These are phyloP conservation scores for Aciculoconidium aculeatum DNA, from an alignment of 805 yeast genomes.

Conservation along the genomic window DNA sequence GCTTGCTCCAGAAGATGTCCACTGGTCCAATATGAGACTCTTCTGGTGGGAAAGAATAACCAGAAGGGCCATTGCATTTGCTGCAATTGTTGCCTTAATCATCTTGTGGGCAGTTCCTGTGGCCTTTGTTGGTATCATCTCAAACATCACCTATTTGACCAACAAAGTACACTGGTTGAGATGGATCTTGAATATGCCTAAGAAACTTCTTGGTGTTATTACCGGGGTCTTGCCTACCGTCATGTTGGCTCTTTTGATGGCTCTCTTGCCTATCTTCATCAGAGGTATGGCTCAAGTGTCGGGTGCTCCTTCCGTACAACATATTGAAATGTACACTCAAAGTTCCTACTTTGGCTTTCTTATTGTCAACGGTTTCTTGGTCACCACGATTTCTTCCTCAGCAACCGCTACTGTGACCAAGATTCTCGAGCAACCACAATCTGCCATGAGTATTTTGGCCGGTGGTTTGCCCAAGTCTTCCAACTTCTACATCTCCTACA, in stretches of 20 bases:
- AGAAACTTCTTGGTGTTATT: conserved; percentile 66
- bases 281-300: conserved; percentile 67
- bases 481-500: conserved; percentile 81
- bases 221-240: conserved; percentile 86
- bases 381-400: conserved; percentile 77
- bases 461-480: conserved; percentile 81
- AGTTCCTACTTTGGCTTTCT: conserved; percentile 87
- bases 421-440: conserved; percentile 57
- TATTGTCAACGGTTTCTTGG: conserved; percentile 83
- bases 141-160: conserved; percentile 75
- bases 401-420: conserved; percentile 73
- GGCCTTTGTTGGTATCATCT: conserved; percentile 92
- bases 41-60: conserved; percentile 74
- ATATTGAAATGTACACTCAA: conserved; percentile 77
- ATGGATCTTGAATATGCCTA: conserved; percentile 73
- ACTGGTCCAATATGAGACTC: conserved; percentile 70
- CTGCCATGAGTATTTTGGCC: conserved; percentile 73
- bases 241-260: conserved; percentile 75
- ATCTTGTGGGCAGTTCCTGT: conserved; percentile 82
- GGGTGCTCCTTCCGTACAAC: conserved; percentile 67
- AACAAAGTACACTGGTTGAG: conserved; percentile 65
- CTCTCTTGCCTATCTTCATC: conserved; percentile 79
- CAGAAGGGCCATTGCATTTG: conserved; percentile 46
- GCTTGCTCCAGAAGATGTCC: conserved; percentile 54
- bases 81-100: conserved; percentile 51